Percentiles rank a stretch among this genome's conserved stretches.
Conservation (phyloP, 2,329 filamentous ascomycete species). For the Beauveria pseudobassiana region DNA sequence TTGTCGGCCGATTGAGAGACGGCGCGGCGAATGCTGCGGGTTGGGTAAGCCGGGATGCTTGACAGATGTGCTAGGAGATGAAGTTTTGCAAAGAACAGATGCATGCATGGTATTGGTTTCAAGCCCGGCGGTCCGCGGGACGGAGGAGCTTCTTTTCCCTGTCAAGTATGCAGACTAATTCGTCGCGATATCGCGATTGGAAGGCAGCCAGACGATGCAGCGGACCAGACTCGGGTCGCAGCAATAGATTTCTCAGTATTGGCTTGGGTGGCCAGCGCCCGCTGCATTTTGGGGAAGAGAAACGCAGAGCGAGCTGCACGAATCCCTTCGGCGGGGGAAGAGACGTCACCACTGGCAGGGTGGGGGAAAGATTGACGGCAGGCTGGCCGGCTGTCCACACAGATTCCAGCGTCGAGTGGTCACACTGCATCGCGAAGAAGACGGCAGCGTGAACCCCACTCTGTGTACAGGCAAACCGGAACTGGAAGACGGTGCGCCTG, state of each 20-base stretch:
- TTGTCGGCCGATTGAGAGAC: background rate
- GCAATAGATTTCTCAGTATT: background rate
- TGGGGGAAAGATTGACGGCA: background rate
- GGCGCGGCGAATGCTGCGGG: slow-evolving; percentile 4
- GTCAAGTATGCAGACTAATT: background rate
- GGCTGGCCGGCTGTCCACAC: background rate
- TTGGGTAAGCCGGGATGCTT: background rate
- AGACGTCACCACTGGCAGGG: background rate
- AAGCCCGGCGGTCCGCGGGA: background rate
- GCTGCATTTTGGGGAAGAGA: background rate
- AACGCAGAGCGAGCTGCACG: background rate
- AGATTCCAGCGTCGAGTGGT: background rate
- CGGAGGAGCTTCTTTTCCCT: background rate
- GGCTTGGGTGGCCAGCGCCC: background rate
- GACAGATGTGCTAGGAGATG: background rate
- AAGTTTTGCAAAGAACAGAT: background rate
- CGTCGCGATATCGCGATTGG: background rate
- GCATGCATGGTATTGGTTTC: background rate
- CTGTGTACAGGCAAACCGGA: background rate
- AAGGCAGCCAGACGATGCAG: background rate
- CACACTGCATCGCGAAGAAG: background rate
- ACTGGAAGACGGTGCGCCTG: background rate
- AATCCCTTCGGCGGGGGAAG: background rate
- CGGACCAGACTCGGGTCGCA: background rate
- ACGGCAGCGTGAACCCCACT: background rate